A percentile compares a stretch with the other conserved stretches of the same genome.
Conservation (phyloP, 2,329 filamentous ascomycete species). For the Shiraia sp. region DNA sequence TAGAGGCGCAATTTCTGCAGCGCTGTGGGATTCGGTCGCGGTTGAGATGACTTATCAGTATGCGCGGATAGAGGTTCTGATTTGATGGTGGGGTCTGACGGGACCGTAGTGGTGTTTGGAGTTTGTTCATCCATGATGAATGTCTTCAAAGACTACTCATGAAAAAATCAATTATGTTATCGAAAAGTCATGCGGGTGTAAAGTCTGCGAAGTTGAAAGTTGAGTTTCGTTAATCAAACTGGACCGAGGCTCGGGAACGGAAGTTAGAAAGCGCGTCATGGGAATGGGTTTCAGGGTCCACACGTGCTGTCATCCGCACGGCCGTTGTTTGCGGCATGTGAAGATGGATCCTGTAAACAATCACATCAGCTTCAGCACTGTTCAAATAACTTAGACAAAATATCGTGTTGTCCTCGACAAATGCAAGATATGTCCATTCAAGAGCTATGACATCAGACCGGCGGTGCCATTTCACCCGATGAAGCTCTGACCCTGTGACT, state of each 20-base stretch:
- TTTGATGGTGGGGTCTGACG: conserved; percentile 16
- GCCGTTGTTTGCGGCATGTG: too few relatives aligned
- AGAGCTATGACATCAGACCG: too few relatives aligned
- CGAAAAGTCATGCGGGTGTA: background rate
- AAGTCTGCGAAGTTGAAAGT: background rate
- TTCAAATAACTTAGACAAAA: too few relatives aligned
- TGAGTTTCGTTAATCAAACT: conserved; percentile 8
- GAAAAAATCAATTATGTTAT: background rate
- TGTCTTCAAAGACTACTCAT: background rate
- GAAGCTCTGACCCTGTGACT: too few relatives aligned
- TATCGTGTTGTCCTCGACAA: too few relatives aligned
- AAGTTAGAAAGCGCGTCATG: conserved; percentile 1
- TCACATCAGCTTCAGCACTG: too few relatives aligned
- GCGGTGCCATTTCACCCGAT: too few relatives aligned
- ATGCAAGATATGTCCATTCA: too few relatives aligned
- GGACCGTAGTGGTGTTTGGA: conserved; percentile 25
- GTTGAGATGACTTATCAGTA: conserved; percentile 12
- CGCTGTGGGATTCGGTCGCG: conserved; percentile 7
- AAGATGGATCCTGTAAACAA: too few relatives aligned
- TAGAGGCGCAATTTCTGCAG: conserved; percentile 18
- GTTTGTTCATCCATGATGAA: conserved; percentile 21
- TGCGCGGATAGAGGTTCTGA: conserved; percentile 6
- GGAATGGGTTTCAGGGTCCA: background rate
- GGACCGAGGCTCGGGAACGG: conserved; percentile 3
- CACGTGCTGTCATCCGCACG: too few relatives aligned